Base-by-base conservation (phyloP, 208 protist species). In the Leishmania gerbilli region DNA sequence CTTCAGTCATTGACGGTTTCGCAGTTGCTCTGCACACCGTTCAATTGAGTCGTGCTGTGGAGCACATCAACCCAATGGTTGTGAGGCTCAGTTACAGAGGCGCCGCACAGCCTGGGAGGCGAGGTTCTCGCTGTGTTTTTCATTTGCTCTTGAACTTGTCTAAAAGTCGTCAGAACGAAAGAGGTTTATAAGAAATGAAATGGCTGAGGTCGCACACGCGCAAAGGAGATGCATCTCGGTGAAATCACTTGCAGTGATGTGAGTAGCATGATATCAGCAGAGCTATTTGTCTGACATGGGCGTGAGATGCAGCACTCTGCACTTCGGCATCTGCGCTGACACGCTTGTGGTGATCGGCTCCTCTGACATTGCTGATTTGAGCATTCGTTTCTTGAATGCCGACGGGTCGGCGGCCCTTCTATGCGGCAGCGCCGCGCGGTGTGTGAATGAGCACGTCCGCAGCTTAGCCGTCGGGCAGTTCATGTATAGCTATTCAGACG, bases 361-460 rank as follows among this genome's bases (percentile, higher is more conserved):
- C 2, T 82, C 83, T 2, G 31, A 45, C 11, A 31, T 77, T 9
- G 60, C 67, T 8, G 74, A 82, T 31, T 76, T 72, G 34, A 79
- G 72, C 49, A 80, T 83, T 69, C 62, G 78, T 21, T 55, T 83
- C 31, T 77, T 80, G 60, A 83, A 80, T 37, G 56, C 78, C 11
- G 67, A 77, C 55, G 60, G 74, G 24, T 71, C 58, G 9, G 67
- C 80, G 56, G 47, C 58, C 19, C 72, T 67, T 19, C 79, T 82
- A 74, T 77, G 75, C 42, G 58, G 58, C 62, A 83, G 76, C 69
- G 51, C 65, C 3, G n/a, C 77, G 45, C 72, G 60, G 27, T 77
- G 74, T 65, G 69, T 79, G 21, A 78, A 64, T 27, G 77, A 80
- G 75, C 53, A 51, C 27, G 2, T 75, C 19, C 7, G 75, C 53